Evolutionary conservation across 306 rosid genomes (phyloP).

Genomic region (Prunus persica): Prunus_persica_NCBIv2 NC_034010.1:25967001-25967500

Average conservation of each 20-base stretch:
- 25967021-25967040: slow-evolving; percentile 13
- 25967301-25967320: too few species aligned
- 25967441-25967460: background rate
- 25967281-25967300: rapidly evolving
- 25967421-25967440: background rate
- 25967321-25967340: too few species aligned
- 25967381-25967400: background rate
- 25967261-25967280: too few species aligned
- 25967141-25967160: background rate
- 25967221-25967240: background rate
- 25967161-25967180: too few species aligned
- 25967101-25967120: background rate
- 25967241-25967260: too few species aligned
- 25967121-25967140: background rate
- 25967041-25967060: slow-evolving; percentile 19
- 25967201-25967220: background rate
- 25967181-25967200: too few species aligned
- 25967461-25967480: background rate
- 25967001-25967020: slow-evolving; percentile 11
- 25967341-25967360: background rate
- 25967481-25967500: background rate
- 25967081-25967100: slow-evolving; percentile 13
- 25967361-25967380: background rate
- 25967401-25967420: background rate
- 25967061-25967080: slow-evolving; percentile 27